Evolutionary conservation across 1,284 basidiomycete genomes (phyloP), one percentile per base, ranked within the genome.

Genomic region (Cutaneotrichosporon sp.): DNA sequence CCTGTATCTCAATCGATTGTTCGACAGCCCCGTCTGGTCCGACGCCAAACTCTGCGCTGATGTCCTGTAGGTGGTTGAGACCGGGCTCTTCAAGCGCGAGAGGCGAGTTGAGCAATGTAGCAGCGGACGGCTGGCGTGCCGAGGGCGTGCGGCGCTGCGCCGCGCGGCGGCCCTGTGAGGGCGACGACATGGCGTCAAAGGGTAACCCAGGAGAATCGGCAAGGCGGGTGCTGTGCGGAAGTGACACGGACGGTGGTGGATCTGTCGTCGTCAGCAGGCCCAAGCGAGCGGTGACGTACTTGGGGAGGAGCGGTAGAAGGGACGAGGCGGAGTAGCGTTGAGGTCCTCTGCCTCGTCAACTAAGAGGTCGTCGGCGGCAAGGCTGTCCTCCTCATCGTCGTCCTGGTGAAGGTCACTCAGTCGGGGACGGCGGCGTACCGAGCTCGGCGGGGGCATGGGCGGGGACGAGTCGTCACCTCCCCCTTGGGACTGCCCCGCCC

Each of bases 341-440:
- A 42, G 42, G 13, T 40, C 34, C 3, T 41, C 46, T 36, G 64
- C 62, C 46, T 62, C 64, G 47, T 67, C 64, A 14, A 42, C 56
- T 21, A 65, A 39, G 75, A 68, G 79, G 78, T 83, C 78, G 74
- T 78, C 79, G 51, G 80, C 78, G 23, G 81, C 83, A 23, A 87
- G 17, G 35, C 36, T 60, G 30, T 84, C 83, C 83, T 72, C 62
- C 63, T 70, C 46, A 59, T 69, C 23, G 71, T 69, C 41, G 72
- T 76, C 55, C 73, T 77, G 66, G 67, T 56, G 61, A 21, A 68
- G 40, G 39, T 65, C 58, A 34, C 56, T 63, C 52, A 66, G 54
- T 30, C 56, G 37, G 1, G 48, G 8, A 9, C 48, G 40, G 34
- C 36, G 30, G 26, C 43, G 17, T 37, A 49, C 13, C 9, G 38